Evolutionary conservation across 495 filamentous ascomycete genomes (phyloP).

Genomic region (Penicilliopsis zonata): DNA sequence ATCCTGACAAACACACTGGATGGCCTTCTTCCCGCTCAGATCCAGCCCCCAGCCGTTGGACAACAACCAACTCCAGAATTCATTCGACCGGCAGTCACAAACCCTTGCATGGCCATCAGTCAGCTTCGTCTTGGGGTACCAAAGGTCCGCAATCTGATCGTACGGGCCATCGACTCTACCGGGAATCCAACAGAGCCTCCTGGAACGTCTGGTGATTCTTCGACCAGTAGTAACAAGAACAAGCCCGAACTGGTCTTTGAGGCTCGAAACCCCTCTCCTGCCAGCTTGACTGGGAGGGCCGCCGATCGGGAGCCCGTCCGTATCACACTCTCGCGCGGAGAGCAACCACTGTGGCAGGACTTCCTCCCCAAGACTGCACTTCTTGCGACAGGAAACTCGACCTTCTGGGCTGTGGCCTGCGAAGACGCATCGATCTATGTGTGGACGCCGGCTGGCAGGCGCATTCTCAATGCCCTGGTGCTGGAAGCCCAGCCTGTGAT

Average conservation of each 20-base stretch:
- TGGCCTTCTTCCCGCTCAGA: slow-evolving; percentile 56
- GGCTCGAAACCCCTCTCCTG: slow-evolving; percentile 54
- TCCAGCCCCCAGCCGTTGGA: slow-evolving; percentile 40
- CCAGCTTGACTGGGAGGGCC: slow-evolving; percentile 40
- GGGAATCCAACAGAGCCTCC: slow-evolving; percentile 36
- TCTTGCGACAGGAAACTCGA: slow-evolving; percentile 75
- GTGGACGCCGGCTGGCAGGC: slow-evolving; percentile 90
- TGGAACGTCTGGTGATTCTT: slow-evolving; percentile 39
- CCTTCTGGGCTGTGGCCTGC: slow-evolving; percentile 84
- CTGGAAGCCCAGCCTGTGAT: slow-evolving; percentile 91
- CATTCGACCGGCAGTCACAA: slow-evolving; percentile 76
- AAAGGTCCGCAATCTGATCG: slow-evolving; percentile 69
- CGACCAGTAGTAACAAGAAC: too few relatives aligned
- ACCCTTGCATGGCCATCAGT: slow-evolving; percentile 65
- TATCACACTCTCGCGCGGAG: slow-evolving; percentile 69
- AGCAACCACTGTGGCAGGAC: slow-evolving; percentile 85
- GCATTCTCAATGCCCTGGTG: slow-evolving; percentile 70
- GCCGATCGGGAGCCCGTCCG: slow-evolving; percentile 68
- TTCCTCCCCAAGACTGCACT: slow-evolving; percentile 75
- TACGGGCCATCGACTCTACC: slow-evolving; percentile 36
- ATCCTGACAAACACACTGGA: slow-evolving; percentile 67
- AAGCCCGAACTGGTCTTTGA: slow-evolving; percentile 59
- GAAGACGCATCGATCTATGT: slow-evolving; percentile 89
- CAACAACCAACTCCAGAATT: slow-evolving; percentile 70
- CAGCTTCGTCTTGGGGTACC: slow-evolving; percentile 86